A percentile compares a stretch with the other conserved stretches of the same genome.
These are phyloP conservation scores for Aspergillus neoniger DNA, from an alignment of 2,329 filamentous ascomycete species.

Conservation along the genomic window DNA sequence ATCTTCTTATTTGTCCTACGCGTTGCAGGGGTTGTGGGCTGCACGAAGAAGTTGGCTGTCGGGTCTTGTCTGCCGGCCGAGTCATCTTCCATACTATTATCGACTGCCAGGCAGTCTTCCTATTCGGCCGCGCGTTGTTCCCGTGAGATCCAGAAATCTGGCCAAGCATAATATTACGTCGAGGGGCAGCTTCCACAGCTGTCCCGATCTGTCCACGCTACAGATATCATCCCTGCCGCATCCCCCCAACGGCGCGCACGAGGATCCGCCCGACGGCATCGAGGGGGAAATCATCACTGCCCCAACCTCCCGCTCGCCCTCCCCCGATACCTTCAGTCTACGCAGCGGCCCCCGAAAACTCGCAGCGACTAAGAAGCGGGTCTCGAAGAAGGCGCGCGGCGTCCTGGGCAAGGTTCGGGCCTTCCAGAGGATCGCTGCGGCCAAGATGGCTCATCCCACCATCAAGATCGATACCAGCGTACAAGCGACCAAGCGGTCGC, in stretches of 20 bases:
- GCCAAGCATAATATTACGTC: constrained; percentile 39
- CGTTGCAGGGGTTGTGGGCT: not conserved
- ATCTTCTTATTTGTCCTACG: not conserved
- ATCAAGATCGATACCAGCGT: constrained; percentile 45
- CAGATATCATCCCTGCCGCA: constrained; percentile 33
- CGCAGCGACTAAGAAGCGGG: constrained; percentile 34
- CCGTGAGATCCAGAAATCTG: constrained; percentile 40
- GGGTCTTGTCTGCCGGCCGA: not conserved
- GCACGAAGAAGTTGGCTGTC: not conserved
- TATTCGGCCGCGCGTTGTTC: constrained; percentile 18
- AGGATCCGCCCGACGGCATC: constrained; percentile 27
- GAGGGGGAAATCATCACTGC: constrained; percentile 32
- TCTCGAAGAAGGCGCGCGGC: constrained; percentile 43
- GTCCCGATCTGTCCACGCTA: constrained; percentile 45
- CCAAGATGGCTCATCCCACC: constrained; percentile 45
- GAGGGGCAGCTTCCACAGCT: constrained; percentile 47
- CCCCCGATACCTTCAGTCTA: constrained; percentile 33
- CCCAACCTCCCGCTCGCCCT: constrained; percentile 34
- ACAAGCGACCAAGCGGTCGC: constrained; percentile 41
- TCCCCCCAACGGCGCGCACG: constrained; percentile 24
- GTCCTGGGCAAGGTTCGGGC: constrained; percentile 45
- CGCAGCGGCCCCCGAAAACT: constrained; percentile 34
- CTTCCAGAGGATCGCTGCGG: constrained; percentile 41
- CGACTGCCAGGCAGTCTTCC: not conserved
- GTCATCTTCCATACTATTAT: not conserved